Conservation (phyloP, 257 asterid genomes). For the Scutellaria barbata region DNA sequence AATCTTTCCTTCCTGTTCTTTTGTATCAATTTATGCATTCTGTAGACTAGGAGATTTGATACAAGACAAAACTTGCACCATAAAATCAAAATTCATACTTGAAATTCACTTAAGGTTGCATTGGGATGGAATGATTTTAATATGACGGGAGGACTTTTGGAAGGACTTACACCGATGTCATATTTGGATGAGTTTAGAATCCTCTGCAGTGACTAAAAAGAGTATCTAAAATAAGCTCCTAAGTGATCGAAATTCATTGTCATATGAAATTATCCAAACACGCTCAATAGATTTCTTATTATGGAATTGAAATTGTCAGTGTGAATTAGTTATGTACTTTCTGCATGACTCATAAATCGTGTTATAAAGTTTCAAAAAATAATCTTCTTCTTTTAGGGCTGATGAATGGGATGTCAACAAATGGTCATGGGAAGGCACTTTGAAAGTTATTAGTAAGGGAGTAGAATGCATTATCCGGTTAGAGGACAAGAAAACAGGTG, state of each 20-base stretch:
- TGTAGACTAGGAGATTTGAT: slow-evolving; percentile 15
- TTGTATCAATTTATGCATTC: neutral
- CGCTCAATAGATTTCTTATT: neutral
- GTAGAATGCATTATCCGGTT: slow-evolving; percentile 89
- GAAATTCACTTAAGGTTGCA: neutral
- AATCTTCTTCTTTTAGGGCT: slow-evolving; percentile 61
- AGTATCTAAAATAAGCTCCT: neutral
- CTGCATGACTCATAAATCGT: slow-evolving; percentile 19
- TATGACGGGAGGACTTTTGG: neutral
- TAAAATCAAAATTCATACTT: neutral
- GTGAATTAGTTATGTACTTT: slow-evolving; percentile 15
- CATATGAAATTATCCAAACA: neutral
- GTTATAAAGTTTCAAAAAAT: slow-evolving; percentile 14
- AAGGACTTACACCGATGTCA: neutral
- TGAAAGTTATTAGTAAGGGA: slow-evolving; percentile 87
- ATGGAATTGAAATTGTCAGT: neutral
- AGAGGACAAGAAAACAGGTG: slow-evolving; percentile 93
- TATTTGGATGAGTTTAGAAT: neutral
- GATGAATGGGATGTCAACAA: slow-evolving; percentile 99
- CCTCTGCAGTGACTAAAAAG: slow-evolving; percentile 4
- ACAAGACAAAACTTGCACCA: slow-evolving; percentile 11
- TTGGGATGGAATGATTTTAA: neutral
- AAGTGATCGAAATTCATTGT: neutral
- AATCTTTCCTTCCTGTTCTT: slow-evolving; percentile 1
- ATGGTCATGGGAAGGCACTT: slow-evolving; percentile 98